Conservation (phyloP, 768 basidiomycete species). For the Agaricus subrufescens region DNA sequence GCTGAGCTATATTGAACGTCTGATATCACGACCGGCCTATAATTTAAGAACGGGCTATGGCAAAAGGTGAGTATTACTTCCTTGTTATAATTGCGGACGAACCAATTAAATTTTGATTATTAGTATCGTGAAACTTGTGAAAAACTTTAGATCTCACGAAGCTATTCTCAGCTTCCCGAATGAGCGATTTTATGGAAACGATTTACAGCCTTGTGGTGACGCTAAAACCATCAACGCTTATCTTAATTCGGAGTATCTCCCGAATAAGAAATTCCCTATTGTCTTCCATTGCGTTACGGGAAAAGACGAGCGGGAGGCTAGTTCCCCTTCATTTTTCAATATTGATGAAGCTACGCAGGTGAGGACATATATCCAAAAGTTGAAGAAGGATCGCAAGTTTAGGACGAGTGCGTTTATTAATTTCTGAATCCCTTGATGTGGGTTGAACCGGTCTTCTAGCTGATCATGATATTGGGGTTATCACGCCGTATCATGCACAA, state of each 20-base stretch:
- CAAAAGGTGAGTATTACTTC: constrained; percentile 20
- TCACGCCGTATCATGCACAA: constrained; percentile 62
- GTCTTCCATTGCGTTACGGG: constrained; percentile 59
- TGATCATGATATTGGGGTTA: constrained; percentile 42
- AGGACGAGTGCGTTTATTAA: constrained; percentile 34
- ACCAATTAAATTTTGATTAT: neutral
- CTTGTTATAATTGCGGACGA: neutral
- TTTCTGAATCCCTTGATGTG: neutral
- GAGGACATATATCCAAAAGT: constrained; percentile 39
- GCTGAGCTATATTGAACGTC: constrained; percentile 56
- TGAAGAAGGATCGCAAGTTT: constrained; percentile 29
- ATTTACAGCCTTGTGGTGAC: constrained; percentile 46
- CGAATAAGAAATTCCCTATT: constrained; percentile 48
- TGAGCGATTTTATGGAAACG: constrained; percentile 51
- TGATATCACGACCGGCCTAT: constrained; percentile 30
- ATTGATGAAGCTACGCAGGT: constrained; percentile 53
- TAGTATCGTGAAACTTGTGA: constrained; percentile 58
- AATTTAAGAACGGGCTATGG: constrained; percentile 21
- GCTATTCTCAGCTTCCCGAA: constrained; percentile 61
- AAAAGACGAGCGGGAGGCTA: constrained; percentile 60
- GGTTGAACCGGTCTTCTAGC: neutral
- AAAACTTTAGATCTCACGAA: constrained; percentile 63
- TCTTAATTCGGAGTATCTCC: constrained; percentile 35
- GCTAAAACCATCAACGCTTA: constrained; percentile 32
- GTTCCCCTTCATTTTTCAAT: constrained; percentile 72